Evolutionary conservation across 345 rosid genomes (phyloP).

Genomic region (Populus alba): DNA sequence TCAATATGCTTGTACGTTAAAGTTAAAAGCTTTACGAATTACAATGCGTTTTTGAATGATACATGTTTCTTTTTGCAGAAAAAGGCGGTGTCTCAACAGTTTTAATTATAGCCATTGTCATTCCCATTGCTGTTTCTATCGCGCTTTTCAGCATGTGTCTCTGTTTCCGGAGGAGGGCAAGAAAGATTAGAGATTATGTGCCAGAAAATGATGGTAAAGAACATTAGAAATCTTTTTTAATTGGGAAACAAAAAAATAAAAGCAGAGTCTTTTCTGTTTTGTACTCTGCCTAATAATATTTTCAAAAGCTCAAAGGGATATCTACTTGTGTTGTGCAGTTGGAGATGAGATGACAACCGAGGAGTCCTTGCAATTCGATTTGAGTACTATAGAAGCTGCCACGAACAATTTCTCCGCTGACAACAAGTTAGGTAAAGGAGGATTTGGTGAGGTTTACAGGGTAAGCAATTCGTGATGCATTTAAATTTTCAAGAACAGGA

Average conservation of each 20-base stretch:
- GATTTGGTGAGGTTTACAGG: too few species aligned
- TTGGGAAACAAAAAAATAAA: too few species aligned
- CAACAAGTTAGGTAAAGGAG: too few species aligned
- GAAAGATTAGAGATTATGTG: slow-evolving; percentile 19
- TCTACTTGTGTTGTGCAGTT: slow-evolving; percentile 21
- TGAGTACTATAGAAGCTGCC: too few species aligned
- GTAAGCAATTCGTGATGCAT: too few species aligned
- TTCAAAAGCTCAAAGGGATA: background rate
- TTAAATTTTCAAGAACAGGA: too few species aligned
- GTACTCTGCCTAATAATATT: background rate
- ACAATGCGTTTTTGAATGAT: background rate
- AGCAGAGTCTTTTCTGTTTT: background rate
- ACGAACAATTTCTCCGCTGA: too few species aligned
- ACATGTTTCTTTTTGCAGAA: slow-evolving; percentile 16
- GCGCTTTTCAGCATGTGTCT: slow-evolving; percentile 27
- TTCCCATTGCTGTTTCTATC: slow-evolving; percentile 19
- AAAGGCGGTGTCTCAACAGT: slow-evolving; percentile 20
- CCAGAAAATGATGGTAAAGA: slow-evolving; percentile 37
- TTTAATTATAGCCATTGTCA: slow-evolving; percentile 30
- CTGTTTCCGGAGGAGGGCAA: slow-evolving; percentile 28
- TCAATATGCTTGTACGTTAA: background rate
- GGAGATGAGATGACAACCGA: too few species aligned
- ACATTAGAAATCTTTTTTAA: background rate
- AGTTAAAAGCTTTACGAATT: background rate
- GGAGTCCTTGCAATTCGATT: too few species aligned